A percentile compares a stretch with the other conserved stretches of the same genome.
Conservation (phyloP, 441 rosid species). For the Breynia disticha region DNA sequence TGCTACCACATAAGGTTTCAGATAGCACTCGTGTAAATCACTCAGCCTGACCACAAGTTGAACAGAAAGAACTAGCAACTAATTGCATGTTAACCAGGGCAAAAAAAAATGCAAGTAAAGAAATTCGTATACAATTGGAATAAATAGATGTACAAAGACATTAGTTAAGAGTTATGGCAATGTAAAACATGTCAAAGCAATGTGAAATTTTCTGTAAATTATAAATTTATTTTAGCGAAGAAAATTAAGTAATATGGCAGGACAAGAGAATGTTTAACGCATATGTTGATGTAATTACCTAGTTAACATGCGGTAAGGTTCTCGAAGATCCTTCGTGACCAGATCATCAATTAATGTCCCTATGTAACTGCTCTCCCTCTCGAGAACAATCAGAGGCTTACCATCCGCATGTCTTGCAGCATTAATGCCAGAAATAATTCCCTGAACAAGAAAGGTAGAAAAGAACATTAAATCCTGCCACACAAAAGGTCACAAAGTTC, state of each 20-base stretch:
- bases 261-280: not conserved
- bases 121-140: too few relatives aligned
- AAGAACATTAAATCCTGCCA: not conserved
- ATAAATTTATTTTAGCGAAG: not conserved
- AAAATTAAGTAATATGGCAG: slow-evolving; percentile 1
- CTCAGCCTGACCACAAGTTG: too few relatives aligned
- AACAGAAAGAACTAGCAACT: too few relatives aligned
- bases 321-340: slow-evolving; percentile 92
- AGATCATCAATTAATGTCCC: slow-evolving; percentile 95
- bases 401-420: slow-evolving; percentile 88
- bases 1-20: too few relatives aligned
- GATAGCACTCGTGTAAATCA: too few relatives aligned
- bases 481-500: slow-evolving; percentile 4
- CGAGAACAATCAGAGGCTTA: slow-evolving; percentile 76
- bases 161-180: too few relatives aligned
- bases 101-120: too few relatives aligned
- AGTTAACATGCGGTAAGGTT: slow-evolving; percentile 95
- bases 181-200: too few relatives aligned
- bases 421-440: slow-evolving; percentile 88
- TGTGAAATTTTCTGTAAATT: too few relatives aligned
- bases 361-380: slow-evolving; percentile 92
- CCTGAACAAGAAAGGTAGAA: slow-evolving; percentile 30
- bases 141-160: too few relatives aligned
- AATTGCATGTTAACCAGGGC: too few relatives aligned
- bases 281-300: slow-evolving; percentile 35